Percentiles rank a stretch among this genome's conserved stretches.
These are phyloP conservation scores for Phytophthora hybrid DNA, from an alignment of 352 stramenopile genomes.

Conservation along the genomic window DNA sequence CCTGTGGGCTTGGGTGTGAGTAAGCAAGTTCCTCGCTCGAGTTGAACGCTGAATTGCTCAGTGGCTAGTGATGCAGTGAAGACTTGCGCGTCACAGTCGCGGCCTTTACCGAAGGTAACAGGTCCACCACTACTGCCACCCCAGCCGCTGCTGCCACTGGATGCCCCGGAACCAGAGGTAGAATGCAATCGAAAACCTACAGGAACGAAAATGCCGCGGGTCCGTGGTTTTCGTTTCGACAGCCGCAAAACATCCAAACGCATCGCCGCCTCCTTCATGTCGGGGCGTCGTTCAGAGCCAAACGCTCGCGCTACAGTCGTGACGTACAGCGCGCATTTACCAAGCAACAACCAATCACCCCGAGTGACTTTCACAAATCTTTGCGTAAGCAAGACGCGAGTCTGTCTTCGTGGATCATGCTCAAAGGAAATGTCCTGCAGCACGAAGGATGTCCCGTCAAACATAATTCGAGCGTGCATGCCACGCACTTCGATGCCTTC, in stretches of 20 bases:
- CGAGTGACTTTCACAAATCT: slow-evolving; percentile 57
- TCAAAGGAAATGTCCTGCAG: slow-evolving; percentile 81
- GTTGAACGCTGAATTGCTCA: slow-evolving; percentile 74
- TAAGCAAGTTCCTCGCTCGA: slow-evolving; percentile 64
- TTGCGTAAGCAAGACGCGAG: slow-evolving; percentile 55
- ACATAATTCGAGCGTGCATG: slow-evolving; percentile 69
- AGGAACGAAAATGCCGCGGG: slow-evolving; percentile 55
- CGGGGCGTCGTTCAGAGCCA: slow-evolving; percentile 58
- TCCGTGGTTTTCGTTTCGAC: slow-evolving; percentile 68
- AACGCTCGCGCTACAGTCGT: slow-evolving; percentile 61
- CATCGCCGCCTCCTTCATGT: slow-evolving; percentile 75
- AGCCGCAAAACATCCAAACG: slow-evolving; percentile 67
- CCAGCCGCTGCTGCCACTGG: slow-evolving; percentile 34
- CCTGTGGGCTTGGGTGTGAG: slow-evolving; percentile 64
- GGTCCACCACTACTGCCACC: slow-evolving; percentile 41
- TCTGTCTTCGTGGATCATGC: slow-evolving; percentile 59
- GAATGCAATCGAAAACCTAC: slow-evolving; percentile 62
- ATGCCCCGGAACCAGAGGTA: slow-evolving; percentile 36
- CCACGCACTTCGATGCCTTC: slow-evolving; percentile 50
- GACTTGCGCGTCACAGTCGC: slow-evolving; percentile 64
- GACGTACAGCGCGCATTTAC: slow-evolving; percentile 60
- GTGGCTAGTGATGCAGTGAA: slow-evolving; percentile 63
- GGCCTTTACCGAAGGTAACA: slow-evolving; percentile 69
- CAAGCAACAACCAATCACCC: slow-evolving; percentile 69
- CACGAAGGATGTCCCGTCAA: slow-evolving; percentile 74